These are phyloP conservation scores for Candida golubevii DNA, from an alignment of 805 yeast genomes.

Conservation along the genomic window DNA sequence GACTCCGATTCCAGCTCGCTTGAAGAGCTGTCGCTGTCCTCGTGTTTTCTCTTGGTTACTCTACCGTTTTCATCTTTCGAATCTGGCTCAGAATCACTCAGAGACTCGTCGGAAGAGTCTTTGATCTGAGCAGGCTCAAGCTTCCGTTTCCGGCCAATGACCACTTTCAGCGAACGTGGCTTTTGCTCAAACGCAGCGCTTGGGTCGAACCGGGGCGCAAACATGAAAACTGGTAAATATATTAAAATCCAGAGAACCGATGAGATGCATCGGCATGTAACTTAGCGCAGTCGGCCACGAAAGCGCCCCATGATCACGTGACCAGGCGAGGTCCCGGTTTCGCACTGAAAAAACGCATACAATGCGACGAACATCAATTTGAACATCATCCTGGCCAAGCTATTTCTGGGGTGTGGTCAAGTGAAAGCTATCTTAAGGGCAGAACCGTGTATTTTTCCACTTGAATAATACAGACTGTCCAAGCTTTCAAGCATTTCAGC, in stretches of 20 bases:
- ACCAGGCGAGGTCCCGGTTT: neutral
- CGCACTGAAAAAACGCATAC: neutral
- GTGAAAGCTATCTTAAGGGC: no score
- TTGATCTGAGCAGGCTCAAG: conserved; percentile 8
- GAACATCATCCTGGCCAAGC: no score
- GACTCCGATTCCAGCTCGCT: neutral
- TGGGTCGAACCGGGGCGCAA: conserved; percentile 65
- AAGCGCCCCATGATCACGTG: neutral
- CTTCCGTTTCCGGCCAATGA: conserved; percentile 18
- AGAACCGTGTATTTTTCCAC: no score
- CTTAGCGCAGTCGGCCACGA: no score
- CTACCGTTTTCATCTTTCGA: neutral
- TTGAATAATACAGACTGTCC: no score
- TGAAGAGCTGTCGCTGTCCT: conserved; percentile 5
- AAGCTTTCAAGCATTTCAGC: no score
- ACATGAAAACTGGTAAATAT: conserved; percentile 36
- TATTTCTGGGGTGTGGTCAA: no score
- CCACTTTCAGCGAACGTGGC: conserved; percentile 5
- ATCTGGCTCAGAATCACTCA: conserved; percentile 7
- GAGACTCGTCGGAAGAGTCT: conserved; percentile 7
- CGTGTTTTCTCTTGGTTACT: neutral
- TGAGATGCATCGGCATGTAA: conserved; percentile 5
- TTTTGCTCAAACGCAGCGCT: conserved; percentile 17
- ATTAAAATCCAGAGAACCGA: neutral
- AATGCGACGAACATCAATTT: no score